Evolutionary conservation across 2,329 filamentous ascomycete genomes (phyloP).

Genomic region (Verticillium dahliae): DNA sequence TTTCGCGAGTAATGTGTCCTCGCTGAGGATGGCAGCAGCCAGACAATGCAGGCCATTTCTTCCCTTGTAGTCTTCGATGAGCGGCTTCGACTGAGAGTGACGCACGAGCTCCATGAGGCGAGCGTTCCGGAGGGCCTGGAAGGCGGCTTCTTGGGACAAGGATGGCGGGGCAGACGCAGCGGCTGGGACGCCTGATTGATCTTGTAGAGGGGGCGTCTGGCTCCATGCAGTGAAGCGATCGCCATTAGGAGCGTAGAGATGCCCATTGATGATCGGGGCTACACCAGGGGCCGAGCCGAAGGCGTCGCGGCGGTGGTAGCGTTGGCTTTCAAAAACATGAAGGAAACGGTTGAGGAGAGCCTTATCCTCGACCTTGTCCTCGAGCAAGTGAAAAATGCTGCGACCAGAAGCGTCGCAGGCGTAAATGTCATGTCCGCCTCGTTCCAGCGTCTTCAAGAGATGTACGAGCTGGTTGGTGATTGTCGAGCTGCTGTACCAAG

Average conservation of each 20-base stretch:
- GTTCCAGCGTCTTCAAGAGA: constrained; percentile 16
- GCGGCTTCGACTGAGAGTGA: constrained; percentile 22
- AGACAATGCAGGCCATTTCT: constrained; percentile 53
- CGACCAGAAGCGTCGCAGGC: constrained; percentile 44
- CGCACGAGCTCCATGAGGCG: constrained; percentile 29
- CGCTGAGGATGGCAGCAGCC: constrained; percentile 43
- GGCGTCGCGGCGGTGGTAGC: constrained; percentile 38
- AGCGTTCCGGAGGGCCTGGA: background rate
- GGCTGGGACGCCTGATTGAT: background rate
- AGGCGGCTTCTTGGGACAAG: background rate
- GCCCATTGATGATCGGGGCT: background rate
- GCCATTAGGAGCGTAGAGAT: background rate
- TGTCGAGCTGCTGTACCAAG: constrained; percentile 21
- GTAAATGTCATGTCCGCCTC: constrained; percentile 20
- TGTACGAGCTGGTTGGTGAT: constrained; percentile 18
- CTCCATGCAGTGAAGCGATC: background rate
- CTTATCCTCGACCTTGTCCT: constrained; percentile 16
- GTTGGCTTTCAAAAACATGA: constrained; percentile 6
- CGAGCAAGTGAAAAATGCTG: constrained; percentile 40
- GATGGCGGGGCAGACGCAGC: background rate
- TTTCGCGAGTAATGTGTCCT: constrained; percentile 28
- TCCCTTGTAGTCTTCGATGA: constrained; percentile 35
- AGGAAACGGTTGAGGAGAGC: constrained; percentile 25
- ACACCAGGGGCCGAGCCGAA: constrained; percentile 30
- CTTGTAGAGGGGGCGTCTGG: background rate